A percentile compares a stretch with the other conserved stretches of the same genome.
Evolutionary conservation across 305 asterid species (phyloP).

Genomic region (Rubia balearica): DNA sequence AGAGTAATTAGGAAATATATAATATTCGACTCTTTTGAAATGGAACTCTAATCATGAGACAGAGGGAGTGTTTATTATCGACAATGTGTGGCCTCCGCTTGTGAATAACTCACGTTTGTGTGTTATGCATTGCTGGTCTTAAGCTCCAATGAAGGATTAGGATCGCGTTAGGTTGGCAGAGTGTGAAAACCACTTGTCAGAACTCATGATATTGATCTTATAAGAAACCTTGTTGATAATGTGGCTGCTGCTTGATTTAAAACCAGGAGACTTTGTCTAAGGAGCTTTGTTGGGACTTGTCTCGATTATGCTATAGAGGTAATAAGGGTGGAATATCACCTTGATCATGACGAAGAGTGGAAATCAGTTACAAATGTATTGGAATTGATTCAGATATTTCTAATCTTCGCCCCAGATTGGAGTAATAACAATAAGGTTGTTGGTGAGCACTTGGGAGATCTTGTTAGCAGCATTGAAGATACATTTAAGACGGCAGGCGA

Average conservation of each 20-base stretch:
- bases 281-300: background rate
- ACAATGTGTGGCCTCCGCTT: too few species aligned
- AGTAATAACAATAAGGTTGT: background rate
- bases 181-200: too few species aligned
- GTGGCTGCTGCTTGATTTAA: background rate
- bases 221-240: too few species aligned
- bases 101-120: too few species aligned
- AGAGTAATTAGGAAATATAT: too few species aligned
- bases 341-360: background rate
- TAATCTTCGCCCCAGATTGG: background rate
- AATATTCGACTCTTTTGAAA: too few species aligned
- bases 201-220: background rate
- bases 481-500: background rate
- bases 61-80: too few species aligned
- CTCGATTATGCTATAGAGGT: background rate
- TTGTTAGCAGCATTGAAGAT: conserved; percentile 1
- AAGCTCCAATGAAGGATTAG: too few species aligned
- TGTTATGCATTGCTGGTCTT: too few species aligned
- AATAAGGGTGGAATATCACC: background rate
- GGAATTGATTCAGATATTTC: background rate
- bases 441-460: conserved; percentile 3
- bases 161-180: too few species aligned
- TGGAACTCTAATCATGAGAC: too few species aligned
- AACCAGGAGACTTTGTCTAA: background rate
- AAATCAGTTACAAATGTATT: background rate